Evolutionary conservation across 2,329 filamentous ascomycete species (phyloP), one percentile per base, ranked within the genome.

Genomic region (Metarhizium rileyi): DNA sequence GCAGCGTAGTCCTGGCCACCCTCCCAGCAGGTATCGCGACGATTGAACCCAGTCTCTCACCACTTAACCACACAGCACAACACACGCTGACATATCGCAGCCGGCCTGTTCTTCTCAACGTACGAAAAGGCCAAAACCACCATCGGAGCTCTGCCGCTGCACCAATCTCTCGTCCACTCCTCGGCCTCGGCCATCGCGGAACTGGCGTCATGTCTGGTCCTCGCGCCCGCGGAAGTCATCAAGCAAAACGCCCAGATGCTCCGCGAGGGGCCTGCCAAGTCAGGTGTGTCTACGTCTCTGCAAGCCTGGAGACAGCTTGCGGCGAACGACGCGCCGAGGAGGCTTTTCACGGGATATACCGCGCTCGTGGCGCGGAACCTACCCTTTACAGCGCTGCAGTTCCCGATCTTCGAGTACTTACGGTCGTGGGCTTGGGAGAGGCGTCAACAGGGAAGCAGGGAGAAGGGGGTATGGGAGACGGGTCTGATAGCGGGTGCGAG

Each of bases 161-260:
- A 87, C 1, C 73, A 79, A 46, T 81, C 88, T 0, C 56, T 89
- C 9, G 77, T 90, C 49, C 85, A 95, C 63, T 78, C 86, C 5
- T 67, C 78, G 3, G 84, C 89, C 12, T 94, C 88, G 1, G 84
- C 82, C 2, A 69, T 81, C 16, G 90, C 85, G 1, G 90, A 96
- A 67, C 78, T 90, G 57, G 86, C 89, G 3, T 90, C 88, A 5
- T 95, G 90, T 62, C 75, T 89, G 20, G 87, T 95, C 53, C 78
- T 95, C 33, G 91, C 90, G 0, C 90, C 90, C 0, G 88, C 89
- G 14, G 90, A 95, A 64, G 87, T 95, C 7, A 80, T 95, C 55
- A 95, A 96, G 70, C 90, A 95, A 63, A 95, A 95, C 66, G 89
- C 90, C 0, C 90, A 95, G 66, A 90, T 95, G 77, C 73, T 93